phyloP scores from a whole-genome alignment of 163 green algal species.

The Trebouxiophyceae sp. region DNA sequence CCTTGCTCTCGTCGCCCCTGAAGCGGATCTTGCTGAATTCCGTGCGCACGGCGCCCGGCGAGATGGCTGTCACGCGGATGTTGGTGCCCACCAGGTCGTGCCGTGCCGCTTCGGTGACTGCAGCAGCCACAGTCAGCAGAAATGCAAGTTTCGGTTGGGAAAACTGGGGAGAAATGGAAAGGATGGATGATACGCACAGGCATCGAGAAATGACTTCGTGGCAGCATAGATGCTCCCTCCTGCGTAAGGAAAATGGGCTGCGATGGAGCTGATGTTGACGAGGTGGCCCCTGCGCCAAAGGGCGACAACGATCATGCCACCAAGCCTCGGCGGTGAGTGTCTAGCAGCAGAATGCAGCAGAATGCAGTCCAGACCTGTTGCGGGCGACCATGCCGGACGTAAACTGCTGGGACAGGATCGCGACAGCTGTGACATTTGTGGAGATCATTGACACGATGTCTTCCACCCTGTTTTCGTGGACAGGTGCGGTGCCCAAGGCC shows the following conservation, averaged over 20 bases:
- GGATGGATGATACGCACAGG: too few species aligned
- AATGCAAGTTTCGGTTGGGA: too few species aligned
- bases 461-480: constrained; percentile 34
- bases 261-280: constrained; percentile 75
- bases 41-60: constrained; percentile 33
- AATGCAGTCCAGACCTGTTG: too few species aligned
- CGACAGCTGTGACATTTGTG: constrained; percentile 30
- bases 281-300: constrained; percentile 80
- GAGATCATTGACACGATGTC: constrained; percentile 8
- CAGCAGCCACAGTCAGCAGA: too few species aligned
- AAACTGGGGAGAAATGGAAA: too few species aligned
- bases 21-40: constrained; percentile 63
- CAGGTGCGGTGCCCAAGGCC: constrained; percentile 52
- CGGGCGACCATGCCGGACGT: constrained; percentile 53
- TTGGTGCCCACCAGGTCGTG: constrained; percentile 73
- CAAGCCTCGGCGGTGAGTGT: too few species aligned
- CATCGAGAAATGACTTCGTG: too few species aligned
- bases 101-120: too few species aligned
- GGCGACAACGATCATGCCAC: too few species aligned
- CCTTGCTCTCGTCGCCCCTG: constrained; percentile 56
- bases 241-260: constrained; percentile 60
- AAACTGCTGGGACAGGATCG: constrained; percentile 52
- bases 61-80: constrained; percentile 66
- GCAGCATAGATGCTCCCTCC: constrained; percentile 9
- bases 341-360: too few species aligned